Evolutionary conservation across 2,329 filamentous ascomycete genomes (phyloP).

Genomic region (Diaporthe aspalathi): DNA sequence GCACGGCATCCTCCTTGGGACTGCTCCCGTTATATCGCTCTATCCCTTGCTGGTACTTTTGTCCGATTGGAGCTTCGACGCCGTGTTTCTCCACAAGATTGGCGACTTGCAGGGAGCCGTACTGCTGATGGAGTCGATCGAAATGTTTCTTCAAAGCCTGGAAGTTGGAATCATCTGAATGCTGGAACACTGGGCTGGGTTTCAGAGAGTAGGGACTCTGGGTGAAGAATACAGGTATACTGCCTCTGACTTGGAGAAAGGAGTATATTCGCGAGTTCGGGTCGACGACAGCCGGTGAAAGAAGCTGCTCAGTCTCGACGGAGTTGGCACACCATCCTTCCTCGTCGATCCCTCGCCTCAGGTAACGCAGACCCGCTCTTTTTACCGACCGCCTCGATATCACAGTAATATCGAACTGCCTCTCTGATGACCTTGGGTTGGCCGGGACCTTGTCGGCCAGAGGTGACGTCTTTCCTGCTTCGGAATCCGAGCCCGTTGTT

Average conservation of each 20-base stretch:
- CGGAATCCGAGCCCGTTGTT: slow-evolving; percentile 32
- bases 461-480: slow-evolving; percentile 38
- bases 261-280: slow-evolving; percentile 75
- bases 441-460: slow-evolving; percentile 44
- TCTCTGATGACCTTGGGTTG: slow-evolving; percentile 59
- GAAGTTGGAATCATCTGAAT: slow-evolving; percentile 83
- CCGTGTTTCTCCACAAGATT: slow-evolving; percentile 91
- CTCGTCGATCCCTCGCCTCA: slow-evolving; percentile 90
- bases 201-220: slow-evolving; percentile 95
- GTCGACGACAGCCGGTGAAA: slow-evolving; percentile 78
- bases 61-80: slow-evolving; percentile 82
- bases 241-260: slow-evolving; percentile 88
- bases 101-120: slow-evolving; percentile 81
- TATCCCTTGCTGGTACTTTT: slow-evolving; percentile 78
- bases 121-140: slow-evolving; percentile 72
- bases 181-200: slow-evolving; percentile 83
- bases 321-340: slow-evolving; percentile 88
- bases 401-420: slow-evolving; percentile 81
- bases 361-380: slow-evolving; percentile 87
- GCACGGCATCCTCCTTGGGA: slow-evolving; percentile 61
- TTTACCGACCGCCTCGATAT: slow-evolving; percentile 91
- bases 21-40: slow-evolving; percentile 73
- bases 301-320: slow-evolving; percentile 95
- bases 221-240: slow-evolving; percentile 94
- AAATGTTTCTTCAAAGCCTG: slow-evolving; percentile 85